Evolutionary conservation across 768 basidiomycete genomes (phyloP).

Genomic region (Stropharia rugosoannulata): DNA sequence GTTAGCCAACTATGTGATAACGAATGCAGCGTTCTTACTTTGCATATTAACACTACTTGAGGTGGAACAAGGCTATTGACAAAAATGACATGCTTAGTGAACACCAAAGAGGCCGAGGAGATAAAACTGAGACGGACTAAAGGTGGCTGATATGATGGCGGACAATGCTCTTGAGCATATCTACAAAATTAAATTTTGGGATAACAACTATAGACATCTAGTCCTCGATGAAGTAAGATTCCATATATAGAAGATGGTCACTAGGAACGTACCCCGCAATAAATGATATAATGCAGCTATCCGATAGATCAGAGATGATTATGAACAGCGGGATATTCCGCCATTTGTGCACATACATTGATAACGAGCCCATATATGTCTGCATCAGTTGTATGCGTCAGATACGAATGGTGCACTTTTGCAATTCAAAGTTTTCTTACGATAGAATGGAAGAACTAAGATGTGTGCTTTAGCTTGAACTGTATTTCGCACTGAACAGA

Average conservation of each 20-base stretch:
- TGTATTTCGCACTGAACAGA: not conserved
- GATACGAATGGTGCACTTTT: not conserved
- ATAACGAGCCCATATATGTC: slow-evolving; percentile 71
- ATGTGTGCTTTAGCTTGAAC: no score
- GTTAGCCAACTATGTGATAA: not conserved
- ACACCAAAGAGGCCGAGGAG: not conserved
- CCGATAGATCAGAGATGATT: not conserved
- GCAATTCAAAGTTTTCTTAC: slow-evolving; percentile 32
- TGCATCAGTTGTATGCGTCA: not conserved
- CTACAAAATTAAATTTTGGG: slow-evolving; percentile 60
- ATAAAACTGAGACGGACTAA: slow-evolving; percentile 28
- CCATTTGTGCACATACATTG: slow-evolving; percentile 36
- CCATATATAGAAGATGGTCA: not conserved
- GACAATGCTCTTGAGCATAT: slow-evolving; percentile 61
- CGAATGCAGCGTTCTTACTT: slow-evolving; percentile 29
- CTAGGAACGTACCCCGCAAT: slow-evolving; percentile 43
- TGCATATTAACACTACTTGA: slow-evolving; percentile 55
- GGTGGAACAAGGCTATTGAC: slow-evolving; percentile 54
- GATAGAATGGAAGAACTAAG: slow-evolving; percentile 62
- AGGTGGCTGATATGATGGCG: slow-evolving; percentile 57
- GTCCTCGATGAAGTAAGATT: not conserved
- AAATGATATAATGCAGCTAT: slow-evolving; percentile 58
- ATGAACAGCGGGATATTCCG: not conserved
- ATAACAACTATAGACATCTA: slow-evolving; percentile 57
- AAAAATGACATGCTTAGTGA: not conserved